phyloP scores from a whole-genome alignment of 345 rosid species.

The Arabidopsis suecica region DNA sequence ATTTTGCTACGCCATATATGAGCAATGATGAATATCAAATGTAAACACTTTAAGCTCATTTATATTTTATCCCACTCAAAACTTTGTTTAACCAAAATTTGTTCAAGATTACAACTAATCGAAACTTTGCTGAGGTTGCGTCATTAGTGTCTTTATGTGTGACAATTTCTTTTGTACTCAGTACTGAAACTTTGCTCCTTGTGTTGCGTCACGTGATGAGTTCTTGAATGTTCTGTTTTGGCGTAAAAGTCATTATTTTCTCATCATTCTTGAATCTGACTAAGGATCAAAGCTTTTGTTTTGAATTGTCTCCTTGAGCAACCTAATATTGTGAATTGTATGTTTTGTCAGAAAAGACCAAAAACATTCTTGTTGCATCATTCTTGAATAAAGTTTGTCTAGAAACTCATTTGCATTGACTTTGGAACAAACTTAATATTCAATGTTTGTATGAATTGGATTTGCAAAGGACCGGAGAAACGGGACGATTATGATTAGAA shows the following conservation, averaged over 20 bases:
- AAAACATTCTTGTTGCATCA: not conserved
- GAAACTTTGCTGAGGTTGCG: too few relatives aligned
- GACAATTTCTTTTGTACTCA: too few relatives aligned
- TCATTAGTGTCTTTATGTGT: too few relatives aligned
- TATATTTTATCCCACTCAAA: too few relatives aligned
- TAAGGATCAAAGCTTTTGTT: not conserved
- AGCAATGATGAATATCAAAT: conserved; percentile 22
- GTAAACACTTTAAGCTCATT: too few relatives aligned
- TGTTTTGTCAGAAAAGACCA: not conserved
- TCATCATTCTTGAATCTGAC: not conserved
- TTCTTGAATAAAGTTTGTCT: not conserved
- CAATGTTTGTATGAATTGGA: conserved; percentile 4
- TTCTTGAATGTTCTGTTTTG: not conserved
- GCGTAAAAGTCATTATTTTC: not conserved
- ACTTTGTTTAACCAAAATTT: too few relatives aligned
- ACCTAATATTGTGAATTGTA: not conserved
- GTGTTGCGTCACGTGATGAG: not conserved
- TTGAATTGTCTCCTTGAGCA: not conserved
- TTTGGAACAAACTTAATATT: not conserved
- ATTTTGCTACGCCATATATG: conserved; percentile 2
- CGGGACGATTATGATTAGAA: conserved; percentile 76
- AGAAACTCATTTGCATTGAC: not conserved
- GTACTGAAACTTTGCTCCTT: too few relatives aligned
- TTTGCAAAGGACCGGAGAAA: conserved; percentile 85
- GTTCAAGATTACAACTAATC: too few relatives aligned